Evolutionary conservation across 495 filamentous ascomycete genomes (phyloP), one percentile per base, ranked within the genome.

Genomic region (Aspergillus cavernicola): DNA sequence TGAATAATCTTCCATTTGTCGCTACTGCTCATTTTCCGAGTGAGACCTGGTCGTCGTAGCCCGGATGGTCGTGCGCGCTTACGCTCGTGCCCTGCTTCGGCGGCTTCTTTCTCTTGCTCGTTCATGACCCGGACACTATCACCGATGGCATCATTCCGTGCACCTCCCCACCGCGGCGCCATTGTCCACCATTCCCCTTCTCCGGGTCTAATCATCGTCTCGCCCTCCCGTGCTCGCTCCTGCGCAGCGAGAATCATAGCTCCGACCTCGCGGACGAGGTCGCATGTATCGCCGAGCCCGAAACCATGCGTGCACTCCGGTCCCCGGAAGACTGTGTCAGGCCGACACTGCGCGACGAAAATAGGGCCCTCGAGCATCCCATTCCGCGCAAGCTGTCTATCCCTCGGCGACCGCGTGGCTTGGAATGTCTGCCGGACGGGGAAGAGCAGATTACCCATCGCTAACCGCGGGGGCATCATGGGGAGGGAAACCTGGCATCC

Each of bases 161-260:
- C 84, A 32, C 86, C 87, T 40, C 91, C 90, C 82, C 90, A 95
- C 18, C 91, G 79, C 24, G 80, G 84, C 50, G 68, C 74, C 20
- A 70, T 82, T 3, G 85, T 82, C 89, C 89, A 96, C 90, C 91
- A 96, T 54, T 85, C 79, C 3, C 81, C 85, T 49, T 90, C 84
- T 3, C 89, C 89, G 6, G 88, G 79, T 20, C 72, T 76, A 52
- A 79, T 74, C 63, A 95, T 88, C 6, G 60, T 53, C 43, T 72
- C 77, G 6, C 86, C 86, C 64, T 93, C 81, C 26, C 90, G 79
- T 11, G 84, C 81, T 24, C 91, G 82, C 64, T 95, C 88, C 69
- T 96, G 90, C 0, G 89, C 91, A 8, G 89, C 79, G 32, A 90
- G 73, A 7, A 96, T 75, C 58, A 89, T 80, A 10, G 81, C 82